Evolutionary conservation across 139 green algal species (phyloP).

Genomic region (Volvox africanus): DNA sequence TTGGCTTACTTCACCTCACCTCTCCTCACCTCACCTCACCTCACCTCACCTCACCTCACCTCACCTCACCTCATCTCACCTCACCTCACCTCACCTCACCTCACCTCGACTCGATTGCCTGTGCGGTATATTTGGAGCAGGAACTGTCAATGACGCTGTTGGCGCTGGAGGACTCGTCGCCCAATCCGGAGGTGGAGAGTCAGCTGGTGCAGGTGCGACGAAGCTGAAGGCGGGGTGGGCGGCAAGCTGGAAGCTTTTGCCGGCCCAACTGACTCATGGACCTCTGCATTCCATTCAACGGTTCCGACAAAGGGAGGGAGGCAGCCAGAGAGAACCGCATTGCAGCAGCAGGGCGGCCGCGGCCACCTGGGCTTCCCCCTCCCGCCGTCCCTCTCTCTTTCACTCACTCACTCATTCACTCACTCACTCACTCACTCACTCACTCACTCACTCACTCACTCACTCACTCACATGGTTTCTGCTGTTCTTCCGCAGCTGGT

Average conservation of each 20-base stretch:
- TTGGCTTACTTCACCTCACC: not conserved
- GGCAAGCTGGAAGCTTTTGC: too few relatives aligned
- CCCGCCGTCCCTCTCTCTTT: not conserved
- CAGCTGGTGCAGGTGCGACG: slow-evolving; percentile 10
- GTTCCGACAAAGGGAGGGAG: too few relatives aligned
- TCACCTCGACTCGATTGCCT: not conserved
- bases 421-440: not conserved
- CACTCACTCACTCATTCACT: not conserved
- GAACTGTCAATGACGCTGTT: slow-evolving; percentile 27
- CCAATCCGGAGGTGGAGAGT: not conserved
- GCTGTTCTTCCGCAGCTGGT: not conserved
- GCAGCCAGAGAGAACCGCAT: too few relatives aligned
- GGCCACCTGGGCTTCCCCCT: too few relatives aligned
- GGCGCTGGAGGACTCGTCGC: not conserved
- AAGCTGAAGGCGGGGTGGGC: not conserved
- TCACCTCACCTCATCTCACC: not conserved
- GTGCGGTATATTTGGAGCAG: not conserved
- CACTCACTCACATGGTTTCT: not conserved
- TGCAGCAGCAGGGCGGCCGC: too few relatives aligned
- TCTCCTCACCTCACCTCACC: not conserved
- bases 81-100: not conserved
- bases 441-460: not conserved
- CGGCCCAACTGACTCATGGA: too few relatives aligned
- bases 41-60: not conserved
- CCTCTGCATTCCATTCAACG: too few relatives aligned